Evolutionary conservation across 2,329 filamentous ascomycete species (phyloP), one percentile per base, ranked within the genome.

Genomic region (Venturia nashicola): DNA sequence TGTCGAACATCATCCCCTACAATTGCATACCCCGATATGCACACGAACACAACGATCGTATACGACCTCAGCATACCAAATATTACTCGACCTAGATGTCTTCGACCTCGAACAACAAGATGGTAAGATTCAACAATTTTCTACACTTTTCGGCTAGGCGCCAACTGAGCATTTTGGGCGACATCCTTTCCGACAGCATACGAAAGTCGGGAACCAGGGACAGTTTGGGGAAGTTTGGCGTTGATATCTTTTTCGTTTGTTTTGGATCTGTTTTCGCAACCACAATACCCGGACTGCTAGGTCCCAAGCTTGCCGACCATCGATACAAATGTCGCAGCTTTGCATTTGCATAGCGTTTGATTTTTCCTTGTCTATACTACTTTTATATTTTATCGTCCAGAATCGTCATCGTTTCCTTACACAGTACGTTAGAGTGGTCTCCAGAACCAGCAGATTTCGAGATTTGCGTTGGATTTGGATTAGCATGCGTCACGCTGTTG

Each of bases 271-370:
- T 57, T 57, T 57, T 57, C 32, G 32, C 51, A 36, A 51, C n/a
- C 16, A 48, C 32, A 57, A 57, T 57, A 57, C 51, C 51, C 51
- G 51, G 51, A 57, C 51, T 57, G 51, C 51, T 23, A 57, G 51
- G 51, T 57, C 51, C 51, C 36, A 57, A 57, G 51, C 51, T 57
- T 36, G 51, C 27, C 7, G 3, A 11, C 32, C 27, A 9, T 27
- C 7, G 23, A 34, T n/a, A 18, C n/a, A 1, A 12, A n/a, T 32
- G 32, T 20, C 14, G 51, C 16, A 34, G 51, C 51, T 34, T 57
- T 11, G 27, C 51, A 57, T 57, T 57, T 57, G 51, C 51, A 57
- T 57, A 57, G 51, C 51, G 51, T 57, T 57, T 57, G 51, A 5
- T 36, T 36, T 36, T 57, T 57, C 9, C n/a, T 12, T 32, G 5